Evolutionary conservation across 164 flowering plant genomes (phyloP), one percentile per base, ranked within the genome.

Genomic region (Cinnamomum micranthum): DNA sequence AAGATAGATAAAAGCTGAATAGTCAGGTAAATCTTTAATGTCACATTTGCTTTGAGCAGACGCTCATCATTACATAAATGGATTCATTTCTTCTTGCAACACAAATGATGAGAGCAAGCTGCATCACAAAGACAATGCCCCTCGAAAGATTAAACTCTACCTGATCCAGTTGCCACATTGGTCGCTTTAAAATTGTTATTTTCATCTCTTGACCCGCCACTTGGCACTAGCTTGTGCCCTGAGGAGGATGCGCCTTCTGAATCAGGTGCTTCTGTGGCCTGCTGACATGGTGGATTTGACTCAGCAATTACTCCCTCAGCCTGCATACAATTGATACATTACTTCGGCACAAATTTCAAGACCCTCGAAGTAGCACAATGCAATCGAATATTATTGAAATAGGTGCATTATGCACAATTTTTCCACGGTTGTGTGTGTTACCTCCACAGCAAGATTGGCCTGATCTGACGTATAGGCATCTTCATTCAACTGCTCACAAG

Each of bases 241-340:
- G 88, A 86, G 50, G 87, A 81, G 27, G 93, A 88, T 50, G 87
- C 84, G 50, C 72, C 84, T 47, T 77, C 74, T 27, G 41, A 73
- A 55, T 66, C 75, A 59, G 74, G 24, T 51, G 73, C 35, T 66
- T 77, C 77, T 15, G 75, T 13, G 41, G 65, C 52, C 64, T 71
- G 82, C 47, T 79, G 73, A 60, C 68, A 41, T 58, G 51, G n/a
- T 10, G 20, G 50, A 24, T 12, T 24, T 27, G 51, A 33, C 63
- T 73, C 50, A 28, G 28, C 59, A 35, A 60, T 50, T 64, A 27
- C 84, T 27, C 68, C 79, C 70, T 72, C 77, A 55, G 74, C 81
- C 81, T 50, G 71, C 15, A 69, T 15, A 14, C 14, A 47, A 12
- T 19, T 28, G 41, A 69, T n/a, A 19, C 27, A 35, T 69, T 24